Conservation (phyloP, 805 yeast genomes). For the Komagataella mondaviorum region DNA sequence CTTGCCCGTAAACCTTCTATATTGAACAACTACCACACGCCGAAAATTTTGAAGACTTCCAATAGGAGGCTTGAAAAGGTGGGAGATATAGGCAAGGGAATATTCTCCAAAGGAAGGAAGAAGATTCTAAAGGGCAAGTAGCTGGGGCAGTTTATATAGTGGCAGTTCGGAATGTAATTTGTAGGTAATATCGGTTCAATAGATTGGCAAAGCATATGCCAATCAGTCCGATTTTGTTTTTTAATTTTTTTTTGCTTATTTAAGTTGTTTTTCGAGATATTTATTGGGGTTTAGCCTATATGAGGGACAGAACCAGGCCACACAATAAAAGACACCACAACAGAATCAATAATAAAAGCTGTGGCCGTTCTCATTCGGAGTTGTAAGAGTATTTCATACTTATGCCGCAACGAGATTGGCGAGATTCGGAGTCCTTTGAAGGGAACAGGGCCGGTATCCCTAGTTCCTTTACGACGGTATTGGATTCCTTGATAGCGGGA, state of each 20-base stretch:
- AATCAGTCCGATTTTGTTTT: not conserved
- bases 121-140: slow-evolving; percentile 25
- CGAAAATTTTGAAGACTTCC: slow-evolving; percentile 27
- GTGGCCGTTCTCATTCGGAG: not conserved
- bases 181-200: not conserved
- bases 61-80: slow-evolving; percentile 36
- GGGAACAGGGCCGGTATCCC: not conserved
- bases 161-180: not conserved
- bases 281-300: not conserved
- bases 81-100: slow-evolving; percentile 36
- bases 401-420: not conserved
- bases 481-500: not conserved
- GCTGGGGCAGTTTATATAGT: not conserved
- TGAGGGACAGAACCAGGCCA: not conserved
- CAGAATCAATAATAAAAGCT: not conserved
- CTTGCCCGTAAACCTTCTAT: slow-evolving; percentile 33
- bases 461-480: not conserved
- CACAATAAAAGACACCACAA: not conserved
- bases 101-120: slow-evolving; percentile 37
- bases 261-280: not conserved
- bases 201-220: not conserved
- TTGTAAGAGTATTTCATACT: not conserved
- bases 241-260: too few relatives aligned
- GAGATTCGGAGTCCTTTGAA: not conserved
- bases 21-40: slow-evolving; percentile 34